These are phyloP conservation scores for Epichloe amarillans DNA, from an alignment of 2,329 filamentous ascomycete genomes.

Conservation along the genomic window DNA sequence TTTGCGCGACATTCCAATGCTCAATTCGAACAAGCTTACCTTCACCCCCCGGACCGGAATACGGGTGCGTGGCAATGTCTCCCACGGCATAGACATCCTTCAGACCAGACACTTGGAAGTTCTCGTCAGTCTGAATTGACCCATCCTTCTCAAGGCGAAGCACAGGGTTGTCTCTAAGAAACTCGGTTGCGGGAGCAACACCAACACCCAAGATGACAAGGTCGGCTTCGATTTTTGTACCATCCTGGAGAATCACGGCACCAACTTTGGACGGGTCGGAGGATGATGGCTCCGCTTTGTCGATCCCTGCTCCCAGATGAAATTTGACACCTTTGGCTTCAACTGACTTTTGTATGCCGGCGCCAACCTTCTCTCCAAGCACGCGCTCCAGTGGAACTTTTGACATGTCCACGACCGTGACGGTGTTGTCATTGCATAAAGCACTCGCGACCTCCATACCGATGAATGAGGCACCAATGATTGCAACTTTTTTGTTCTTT, in stretches of 20 bases:
- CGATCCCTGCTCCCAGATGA: conserved; percentile 65
- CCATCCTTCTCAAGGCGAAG: conserved; percentile 69
- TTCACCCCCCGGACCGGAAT: conserved; percentile 74
- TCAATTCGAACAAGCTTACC: conserved; percentile 71
- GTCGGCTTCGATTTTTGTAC: conserved; percentile 72
- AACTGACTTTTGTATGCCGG: conserved; percentile 63
- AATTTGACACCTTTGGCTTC: conserved; percentile 87
- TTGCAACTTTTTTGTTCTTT: conserved; percentile 74
- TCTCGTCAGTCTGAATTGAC: conserved; percentile 69
- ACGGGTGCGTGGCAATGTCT: conserved; percentile 91
- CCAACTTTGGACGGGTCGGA: conserved; percentile 62
- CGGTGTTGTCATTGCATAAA: conserved; percentile 62
- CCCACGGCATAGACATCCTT: conserved; percentile 84
- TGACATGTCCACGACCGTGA: conserved; percentile 84
- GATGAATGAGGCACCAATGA: conserved; percentile 91
- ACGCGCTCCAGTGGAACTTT: conserved; percentile 72
- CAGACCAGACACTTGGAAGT: conserved; percentile 62
- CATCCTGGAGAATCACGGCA: conserved; percentile 70
- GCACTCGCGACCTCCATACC: conserved; percentile 95
- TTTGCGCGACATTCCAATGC: conserved; percentile 98
- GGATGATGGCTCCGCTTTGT: conserved; percentile 63
- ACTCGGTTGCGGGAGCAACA: conserved; percentile 74
- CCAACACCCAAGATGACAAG: conserved; percentile 86
- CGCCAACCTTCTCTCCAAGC: conserved; percentile 69
- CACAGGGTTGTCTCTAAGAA: conserved; percentile 57